Evolutionary conservation across 75 land plant genomes (phyloP).

Genomic region (Picea glauca): DNA sequence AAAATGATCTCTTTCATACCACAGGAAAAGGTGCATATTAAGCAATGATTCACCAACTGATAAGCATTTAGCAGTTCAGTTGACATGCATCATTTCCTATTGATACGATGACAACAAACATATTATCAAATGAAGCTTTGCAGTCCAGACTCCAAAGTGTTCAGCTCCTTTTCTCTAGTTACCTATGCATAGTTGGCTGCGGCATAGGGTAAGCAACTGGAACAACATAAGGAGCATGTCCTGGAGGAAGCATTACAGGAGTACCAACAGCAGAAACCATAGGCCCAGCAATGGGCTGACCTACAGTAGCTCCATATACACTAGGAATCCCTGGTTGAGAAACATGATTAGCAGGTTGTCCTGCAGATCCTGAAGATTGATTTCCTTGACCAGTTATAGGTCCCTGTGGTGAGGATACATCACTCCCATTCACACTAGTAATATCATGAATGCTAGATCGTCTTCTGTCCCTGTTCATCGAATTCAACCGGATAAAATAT

Average conservation of each 20-base stretch:
- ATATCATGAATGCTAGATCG: constrained; percentile 83
- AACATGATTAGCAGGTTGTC: constrained; percentile 9
- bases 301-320: constrained; percentile 12
- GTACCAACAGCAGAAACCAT: constrained; percentile 57
- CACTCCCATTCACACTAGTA: constrained; percentile 57
- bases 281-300: constrained; percentile 30
- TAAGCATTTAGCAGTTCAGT: too few species aligned
- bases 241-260: constrained; percentile 59
- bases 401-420: constrained; percentile 26
- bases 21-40: too few species aligned
- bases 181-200: constrained; percentile 26
- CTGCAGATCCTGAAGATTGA: constrained; percentile 4
- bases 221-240: constrained; percentile 41
- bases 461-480: constrained; percentile 66
- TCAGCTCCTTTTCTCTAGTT: too few species aligned
- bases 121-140: too few species aligned
- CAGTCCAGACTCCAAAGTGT: too few species aligned
- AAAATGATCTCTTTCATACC: too few species aligned
- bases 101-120: too few species aligned
- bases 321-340: constrained; percentile 16
- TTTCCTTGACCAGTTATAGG: constrained; percentile 53
- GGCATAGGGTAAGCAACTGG: constrained; percentile 53
- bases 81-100: too few species aligned
- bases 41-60: too few species aligned
- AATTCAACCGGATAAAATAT: constrained; percentile 70